Evolutionary conservation across 1,139 yeast genomes (phyloP), one percentile per base, ranked within the genome.

Genomic region (Suhomyces bribrorum): DNA sequence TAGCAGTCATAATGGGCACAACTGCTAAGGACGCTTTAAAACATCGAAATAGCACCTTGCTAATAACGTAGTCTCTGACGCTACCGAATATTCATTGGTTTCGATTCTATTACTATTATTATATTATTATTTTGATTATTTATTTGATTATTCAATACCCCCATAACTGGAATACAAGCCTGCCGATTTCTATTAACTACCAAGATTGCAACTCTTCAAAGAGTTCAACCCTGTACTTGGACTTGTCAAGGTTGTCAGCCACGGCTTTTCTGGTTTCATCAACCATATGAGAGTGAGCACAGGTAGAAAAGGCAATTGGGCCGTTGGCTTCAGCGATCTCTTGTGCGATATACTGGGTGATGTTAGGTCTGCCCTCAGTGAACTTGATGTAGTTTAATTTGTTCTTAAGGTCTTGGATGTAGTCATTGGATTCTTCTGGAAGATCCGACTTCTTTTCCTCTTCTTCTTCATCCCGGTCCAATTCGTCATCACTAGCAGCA

Each of bases 361-460:
- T 55, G 25, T 65, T 53, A 8, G 81, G 76, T 53, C 81, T 65
- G 12, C 79, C 79, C 24, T 65, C 65, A 44, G 63, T 57, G 53
- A 78, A 65, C 29, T 66, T 73, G 34, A 74, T 57, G 44, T 64
- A 66, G 5, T 60, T 59, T 32, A 72, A 50, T 35, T 47, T 47
- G 27, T 41, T 41, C 50, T 50, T 52, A 37, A 50, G 36, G 23
- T 14, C 35, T 17, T 34, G 37, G n/a, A 49, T 47, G 37, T 47
- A 49, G 32, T 48, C 51, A 6, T 20, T 26, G 8, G 49, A 43
- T 26, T 49, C 53, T 14, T 34, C 43, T 5, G 37, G 43, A 24
- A 27, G 25, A 31, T 44, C 50, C 12, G 48, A 38, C 35, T 45
- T 45, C 43, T 47, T 47, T 29, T 49, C 50, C 20, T 40, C 43